Base-by-base conservation (phyloP, 2,329 filamentous ascomycete genomes). In the Alternaria angustiovoidea region DNA sequence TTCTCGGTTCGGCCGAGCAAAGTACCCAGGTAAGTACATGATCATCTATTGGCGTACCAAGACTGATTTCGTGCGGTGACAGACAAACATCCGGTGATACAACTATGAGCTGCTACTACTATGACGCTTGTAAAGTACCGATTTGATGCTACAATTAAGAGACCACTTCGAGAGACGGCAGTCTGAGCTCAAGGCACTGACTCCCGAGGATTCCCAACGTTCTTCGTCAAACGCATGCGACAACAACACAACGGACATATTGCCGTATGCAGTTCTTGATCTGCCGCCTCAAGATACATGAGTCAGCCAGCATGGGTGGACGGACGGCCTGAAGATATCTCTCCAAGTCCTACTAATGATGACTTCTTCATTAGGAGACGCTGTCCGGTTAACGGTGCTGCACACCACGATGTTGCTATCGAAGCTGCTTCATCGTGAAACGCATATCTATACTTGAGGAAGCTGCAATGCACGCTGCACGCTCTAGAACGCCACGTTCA, bases 101-200 rank as follows among this genome's bases (percentile, higher is more conserved):
- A 24, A 24, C 20, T 7, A 24, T 14, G 2, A 24, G 1, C 39
- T 42, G 14, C 14, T 7, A 16, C 11, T 24, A 16, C 20, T 16
- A 24, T 16, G 5, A 42, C 7, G 20, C 39, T 24, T 16, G 20
- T 42, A 9, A 24, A 42, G 39, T 11, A 42, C 20, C 5, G 20
- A 12, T 14, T 22, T 9, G 12, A 42, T 42, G 20, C 14, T 7
- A 12, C 22, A 42, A 5, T 5, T 16, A 12, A 42, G 2, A 24
- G 20, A 11, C 2, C 39, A 42, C 11, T 9, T 8, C 11, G 20
- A 18, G 9, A 42, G 20, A 20, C 39, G 39, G 32, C 32, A 49
- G 46, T 36, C 46, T 49, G 32, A 49, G 30, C 32, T 24, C 46
- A 49, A 36, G 46, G 30, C 46, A 49, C 46, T 38, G 46, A 49